A percentile compares a stretch with the other conserved stretches of the same genome.
phyloP scores from a whole-genome alignment of 495 filamentous ascomycete genomes.

The Cairneyella variabilis region DNA sequence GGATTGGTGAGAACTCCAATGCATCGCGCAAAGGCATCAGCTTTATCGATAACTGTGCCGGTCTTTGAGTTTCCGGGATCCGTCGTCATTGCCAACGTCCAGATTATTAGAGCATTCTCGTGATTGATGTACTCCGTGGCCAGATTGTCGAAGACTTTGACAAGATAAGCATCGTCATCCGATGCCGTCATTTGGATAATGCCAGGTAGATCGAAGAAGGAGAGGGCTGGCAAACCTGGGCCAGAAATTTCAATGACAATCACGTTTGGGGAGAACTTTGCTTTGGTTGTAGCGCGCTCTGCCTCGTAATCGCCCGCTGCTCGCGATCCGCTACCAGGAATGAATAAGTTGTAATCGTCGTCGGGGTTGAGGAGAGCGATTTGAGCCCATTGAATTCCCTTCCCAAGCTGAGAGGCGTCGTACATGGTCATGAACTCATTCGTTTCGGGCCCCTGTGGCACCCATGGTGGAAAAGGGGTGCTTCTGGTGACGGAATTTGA shows the following conservation, averaged over 20 bases:
- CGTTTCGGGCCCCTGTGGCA: conserved; percentile 18
- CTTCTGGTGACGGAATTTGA: conserved; percentile 34
- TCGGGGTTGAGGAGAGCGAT: conserved; percentile 65
- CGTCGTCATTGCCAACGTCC: conserved; percentile 69
- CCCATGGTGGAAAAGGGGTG: conserved; percentile 45
- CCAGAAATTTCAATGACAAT: conserved; percentile 70
- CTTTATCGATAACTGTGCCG: conserved; percentile 53
- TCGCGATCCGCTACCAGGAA: conserved; percentile 46
- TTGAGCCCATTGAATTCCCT: conserved; percentile 53
- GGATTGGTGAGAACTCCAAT: conserved; percentile 82
- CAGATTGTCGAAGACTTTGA: conserved; percentile 63
- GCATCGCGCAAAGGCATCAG: conserved; percentile 56
- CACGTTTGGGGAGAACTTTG: conserved; percentile 74
- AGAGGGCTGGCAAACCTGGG: conserved; percentile 62
- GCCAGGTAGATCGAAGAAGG: conserved; percentile 79
- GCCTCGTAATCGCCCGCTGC: conserved; percentile 19
- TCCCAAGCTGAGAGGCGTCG: conserved; percentile 17
- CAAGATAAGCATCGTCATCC: conserved; percentile 55
- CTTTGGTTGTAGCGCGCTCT: conserved; percentile 34
- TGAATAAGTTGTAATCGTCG: conserved; percentile 25
- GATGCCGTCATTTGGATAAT: conserved; percentile 57
- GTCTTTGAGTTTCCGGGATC: conserved; percentile 72
- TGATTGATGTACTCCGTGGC: conserved; percentile 62
- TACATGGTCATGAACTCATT: conserved; percentile 23
- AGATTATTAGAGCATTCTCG: conserved; percentile 64